Percentiles rank a stretch among this genome's conserved stretches.
Conservation (phyloP, 2,329 filamentous ascomycete genomes). For the Alternaria postmessia region DNA sequence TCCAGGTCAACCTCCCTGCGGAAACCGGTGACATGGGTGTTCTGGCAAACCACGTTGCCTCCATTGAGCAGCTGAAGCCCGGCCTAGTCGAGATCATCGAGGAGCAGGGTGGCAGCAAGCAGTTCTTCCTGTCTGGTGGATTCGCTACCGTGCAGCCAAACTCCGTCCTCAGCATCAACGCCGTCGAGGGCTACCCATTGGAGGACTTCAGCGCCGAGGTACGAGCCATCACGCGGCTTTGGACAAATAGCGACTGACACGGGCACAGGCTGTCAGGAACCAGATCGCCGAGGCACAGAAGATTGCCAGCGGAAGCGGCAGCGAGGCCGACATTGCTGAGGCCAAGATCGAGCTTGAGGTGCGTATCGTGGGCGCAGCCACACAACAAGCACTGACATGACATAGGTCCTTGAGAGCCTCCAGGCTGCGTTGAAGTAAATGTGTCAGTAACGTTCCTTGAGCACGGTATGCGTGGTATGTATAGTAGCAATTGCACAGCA, state of each 20-base stretch:
- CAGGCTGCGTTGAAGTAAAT: constrained; percentile 82
- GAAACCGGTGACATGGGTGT: constrained; percentile 99
- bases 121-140: constrained; percentile 98
- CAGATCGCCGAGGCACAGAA: constrained; percentile 97
- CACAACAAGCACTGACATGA: constrained; percentile 46
- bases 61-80: constrained; percentile 98
- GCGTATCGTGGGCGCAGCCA: constrained; percentile 43
- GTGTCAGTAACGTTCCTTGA: constrained; percentile 54
- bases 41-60: constrained; percentile 97
- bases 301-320: constrained; percentile 87
- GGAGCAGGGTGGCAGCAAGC: constrained; percentile 89
- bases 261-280: constrained; percentile 72
- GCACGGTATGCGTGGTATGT: constrained; percentile 27
- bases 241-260: constrained; percentile 22
- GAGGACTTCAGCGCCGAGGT: constrained; percentile 95
- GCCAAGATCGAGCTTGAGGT: constrained; percentile 99
- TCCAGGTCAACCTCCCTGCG: constrained; percentile 98
- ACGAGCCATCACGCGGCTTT: constrained; percentile 19
- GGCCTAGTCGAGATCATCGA: constrained; percentile 95
- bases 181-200: constrained; percentile 90
- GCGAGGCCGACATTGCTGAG: constrained; percentile 97
- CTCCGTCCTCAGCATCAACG: constrained; percentile 96
- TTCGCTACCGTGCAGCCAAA: constrained; percentile 97
- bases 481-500: constrained; percentile 22
- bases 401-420: constrained; percentile 81